phyloP scores from a whole-genome alignment of 768 basidiomycete genomes.

The Mrakia blollopis region DNA sequence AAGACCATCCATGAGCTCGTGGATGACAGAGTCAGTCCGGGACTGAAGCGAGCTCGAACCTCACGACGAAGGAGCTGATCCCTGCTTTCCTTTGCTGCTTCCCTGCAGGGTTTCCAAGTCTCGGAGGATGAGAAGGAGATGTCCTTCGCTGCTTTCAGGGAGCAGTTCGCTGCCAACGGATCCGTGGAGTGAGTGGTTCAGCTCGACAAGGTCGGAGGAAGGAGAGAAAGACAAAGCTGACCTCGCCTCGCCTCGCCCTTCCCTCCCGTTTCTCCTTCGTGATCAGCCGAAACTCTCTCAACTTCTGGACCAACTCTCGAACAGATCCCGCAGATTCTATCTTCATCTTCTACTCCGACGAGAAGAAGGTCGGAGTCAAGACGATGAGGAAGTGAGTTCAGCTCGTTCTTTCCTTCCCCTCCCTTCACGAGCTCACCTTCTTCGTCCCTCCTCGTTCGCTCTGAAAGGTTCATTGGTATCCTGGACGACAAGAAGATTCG shows the following conservation, averaged over 20 bases:
- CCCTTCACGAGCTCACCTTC: neutral
- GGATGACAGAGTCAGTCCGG: conserved; percentile 70
- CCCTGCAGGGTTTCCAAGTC: conserved; percentile 77
- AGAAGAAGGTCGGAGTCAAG: conserved; percentile 90
- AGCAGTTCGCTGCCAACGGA: conserved; percentile 64
- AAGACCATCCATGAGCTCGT: conserved; percentile 94
- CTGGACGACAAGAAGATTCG: conserved; percentile 87
- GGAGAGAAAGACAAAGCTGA: conserved; percentile 6
- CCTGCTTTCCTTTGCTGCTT: conserved; percentile 29
- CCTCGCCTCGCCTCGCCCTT: neutral
- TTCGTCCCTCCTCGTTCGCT: neutral
- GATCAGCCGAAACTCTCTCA: conserved; percentile 73
- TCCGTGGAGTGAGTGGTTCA: conserved; percentile 69
- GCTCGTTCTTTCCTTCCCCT: neutral
- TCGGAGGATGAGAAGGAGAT: conserved; percentile 90
- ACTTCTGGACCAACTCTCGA: conserved; percentile 77
- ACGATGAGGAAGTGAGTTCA: conserved; percentile 87
- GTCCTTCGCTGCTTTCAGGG: conserved; percentile 72
- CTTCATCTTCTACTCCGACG: conserved; percentile 93
- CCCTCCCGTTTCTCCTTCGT: neutral
- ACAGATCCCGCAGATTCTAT: conserved; percentile 69
- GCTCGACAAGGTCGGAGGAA: neutral
- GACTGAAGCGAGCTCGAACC: neutral
- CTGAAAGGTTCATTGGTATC: conserved; percentile 69
- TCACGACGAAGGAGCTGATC: conserved; percentile 34